Evolutionary conservation across 2,329 filamentous ascomycete genomes (phyloP), one percentile per base, ranked within the genome.

Genomic region (Xylariaceae sp.): DNA sequence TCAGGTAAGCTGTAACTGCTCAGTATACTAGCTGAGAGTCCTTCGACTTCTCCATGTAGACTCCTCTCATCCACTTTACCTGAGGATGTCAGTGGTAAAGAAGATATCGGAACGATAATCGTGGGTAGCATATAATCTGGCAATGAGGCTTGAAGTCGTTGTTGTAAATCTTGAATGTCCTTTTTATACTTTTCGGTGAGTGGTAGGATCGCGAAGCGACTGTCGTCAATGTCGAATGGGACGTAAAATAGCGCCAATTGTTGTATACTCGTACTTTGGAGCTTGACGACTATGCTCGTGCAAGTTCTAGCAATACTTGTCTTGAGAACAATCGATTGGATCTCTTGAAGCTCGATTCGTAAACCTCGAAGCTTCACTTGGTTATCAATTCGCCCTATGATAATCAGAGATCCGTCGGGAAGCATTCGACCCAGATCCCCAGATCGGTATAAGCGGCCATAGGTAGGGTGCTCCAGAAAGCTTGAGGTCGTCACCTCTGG

Each of bases 281-380:
- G 68, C 2, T 72, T 71, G 31, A 86, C 63, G 7, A 90, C 70
- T 6, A 92, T 65, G 0, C 84, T 87, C 2, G 81, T 73, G 45
- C 86, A 89, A 51, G 89, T 81, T n/a, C 71, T 66, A 0, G 87
- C 80, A 14, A 73, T 58, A 0, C 64, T 61, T 9, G 75, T 76
- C 12, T 75, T 72, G 1, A 87, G 73, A 12, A 92, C 69, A 14
- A 78, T 72, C 14, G 79, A 79, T 51, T 84, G 87, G 49, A 96
- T 87, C 65, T 95, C 90, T 1, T 82, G 81, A 11, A 92, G 78
- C 65, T 96, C 90, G 38, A 96, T 84, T 42, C 88, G 77, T 59
- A 93, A 88, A 0, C 91, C 90, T 42, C 89, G 81, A 10, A 96
- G 76, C 66, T 95, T 96, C 50, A 94, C 76, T 67, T 95, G 89